Evolutionary conservation across 2,329 filamentous ascomycete species (phyloP), one percentile per base, ranked within the genome.

Genomic region (Cercospora brassicicola): DNA sequence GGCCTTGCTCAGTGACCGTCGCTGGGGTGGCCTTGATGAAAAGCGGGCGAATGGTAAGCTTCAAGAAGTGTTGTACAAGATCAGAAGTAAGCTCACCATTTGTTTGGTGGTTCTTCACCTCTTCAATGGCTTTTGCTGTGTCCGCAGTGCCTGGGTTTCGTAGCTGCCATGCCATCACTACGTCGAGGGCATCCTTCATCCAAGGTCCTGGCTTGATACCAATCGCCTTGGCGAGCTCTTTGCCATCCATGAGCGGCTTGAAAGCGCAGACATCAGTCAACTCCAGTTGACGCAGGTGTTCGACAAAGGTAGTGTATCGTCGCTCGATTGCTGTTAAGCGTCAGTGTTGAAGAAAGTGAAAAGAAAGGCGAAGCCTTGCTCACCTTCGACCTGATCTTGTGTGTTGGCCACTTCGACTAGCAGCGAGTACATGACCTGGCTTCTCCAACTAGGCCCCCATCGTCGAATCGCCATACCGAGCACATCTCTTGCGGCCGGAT

Each of bases 111-210:
- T 66, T 73, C 66, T 79, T 79, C 53, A 85, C 82, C 68, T 81
- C 81, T 72, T 82, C 79, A 61, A 85, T 81, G 13, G 82, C 82
- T 65, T 78, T 77, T 33, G 76, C 74, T 31, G 84, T 80, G 69
- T 94, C 90, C 3, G 84, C 87, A 66, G 82, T 83, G 3, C 84
- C 84, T 0, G 93, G 92, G 76, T 98, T 88, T 42, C 92, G 86
- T 62, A 98, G 85, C 79, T 98, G 95, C 93, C 94, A 98, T 69
- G 89, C 89, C 79, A 96, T 87, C 69, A 92, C 91, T 3, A 93
- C 83, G 33, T 96, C 90, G 57, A 97, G 81, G 3, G 93, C 93
- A 56, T 85, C 84, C 64, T 88, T 88, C 85, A 96, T 91, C 94
- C 94, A 98, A n/a, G 84, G 89, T 0, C 92, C 93, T 0, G 91